These are phyloP conservation scores for Yamadazyma laniorum DNA, from an alignment of 805 yeast genomes.

Conservation along the genomic window DNA sequence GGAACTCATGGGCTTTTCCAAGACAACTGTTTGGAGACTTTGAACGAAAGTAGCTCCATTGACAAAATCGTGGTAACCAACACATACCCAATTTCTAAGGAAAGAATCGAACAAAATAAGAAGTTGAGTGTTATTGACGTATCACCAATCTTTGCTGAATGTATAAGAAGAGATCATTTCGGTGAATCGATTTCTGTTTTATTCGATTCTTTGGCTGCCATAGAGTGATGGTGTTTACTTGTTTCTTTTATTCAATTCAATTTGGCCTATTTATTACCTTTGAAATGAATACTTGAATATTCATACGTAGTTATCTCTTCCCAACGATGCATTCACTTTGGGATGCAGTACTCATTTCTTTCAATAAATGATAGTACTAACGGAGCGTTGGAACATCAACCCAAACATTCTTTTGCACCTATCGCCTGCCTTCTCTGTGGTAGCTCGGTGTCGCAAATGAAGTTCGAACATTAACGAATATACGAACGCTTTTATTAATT, in stretches of 20 bases:
- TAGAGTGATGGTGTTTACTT: slow-evolving; percentile 25
- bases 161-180: slow-evolving; percentile 97
- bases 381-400: slow-evolving; percentile 56
- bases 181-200: slow-evolving; percentile 95
- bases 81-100: slow-evolving; percentile 84
- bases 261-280: slow-evolving; percentile 5
- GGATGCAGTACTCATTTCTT: slow-evolving; percentile 49
- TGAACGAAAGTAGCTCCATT: slow-evolving; percentile 76
- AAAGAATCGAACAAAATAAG: slow-evolving; percentile 52
- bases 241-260: too few relatives aligned
- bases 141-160: slow-evolving; percentile 93
- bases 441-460: too few relatives aligned
- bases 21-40: slow-evolving; percentile 77
- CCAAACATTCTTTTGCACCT: neutral
- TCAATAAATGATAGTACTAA: slow-evolving; percentile 39
- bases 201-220: slow-evolving; percentile 79
- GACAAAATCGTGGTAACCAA: slow-evolving; percentile 94
- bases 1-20: slow-evolving; percentile 97
- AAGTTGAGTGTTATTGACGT: slow-evolving; percentile 89
- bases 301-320: slow-evolving; percentile 1
- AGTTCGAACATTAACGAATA: too few relatives aligned
- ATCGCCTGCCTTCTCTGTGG: neutral
- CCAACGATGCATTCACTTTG: slow-evolving; percentile 55
- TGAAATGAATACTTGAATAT: slow-evolving; percentile 10
- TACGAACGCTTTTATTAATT: too few relatives aligned